Conservation (phyloP, 148 eudicot genomes). For the Gaultheria prostrata region DNA sequence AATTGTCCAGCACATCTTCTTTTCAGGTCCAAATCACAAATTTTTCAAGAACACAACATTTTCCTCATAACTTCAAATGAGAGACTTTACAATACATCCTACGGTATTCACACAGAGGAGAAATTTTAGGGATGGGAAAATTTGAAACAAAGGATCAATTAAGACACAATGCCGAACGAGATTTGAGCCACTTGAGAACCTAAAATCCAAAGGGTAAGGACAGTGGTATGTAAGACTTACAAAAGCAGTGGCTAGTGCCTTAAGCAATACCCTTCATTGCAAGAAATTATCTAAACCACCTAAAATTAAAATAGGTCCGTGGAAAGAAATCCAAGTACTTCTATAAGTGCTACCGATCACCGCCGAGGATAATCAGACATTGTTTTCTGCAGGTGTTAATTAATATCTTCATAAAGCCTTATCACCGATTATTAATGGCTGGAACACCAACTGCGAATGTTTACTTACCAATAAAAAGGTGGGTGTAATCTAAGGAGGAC, state of each 20-base stretch:
- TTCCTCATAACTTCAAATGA: constrained; percentile 5
- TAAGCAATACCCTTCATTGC: constrained; percentile 4
- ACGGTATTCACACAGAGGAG: background rate
- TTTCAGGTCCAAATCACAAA: constrained; percentile 7
- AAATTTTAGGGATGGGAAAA: background rate
- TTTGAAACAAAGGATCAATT: background rate
- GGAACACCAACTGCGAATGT: no score
- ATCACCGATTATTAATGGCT: background rate
- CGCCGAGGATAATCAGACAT: background rate
- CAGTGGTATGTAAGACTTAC: background rate
- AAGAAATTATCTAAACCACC: constrained; percentile 4
- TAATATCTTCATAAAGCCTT: background rate
- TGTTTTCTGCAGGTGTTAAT: background rate
- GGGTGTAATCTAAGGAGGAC: background rate
- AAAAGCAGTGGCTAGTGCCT: constrained; percentile 8
- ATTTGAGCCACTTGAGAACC: background rate
- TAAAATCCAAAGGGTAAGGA: background rate
- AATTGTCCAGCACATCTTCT: background rate
- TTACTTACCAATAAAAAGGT: background rate
- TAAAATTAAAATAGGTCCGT: background rate
- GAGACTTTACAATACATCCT: background rate
- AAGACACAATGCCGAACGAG: background rate
- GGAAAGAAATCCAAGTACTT: background rate
- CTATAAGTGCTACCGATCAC: background rate
- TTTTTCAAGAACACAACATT: background rate